Percentiles rank a stretch among this genome's conserved stretches.
Evolutionary conservation across 768 basidiomycete genomes (phyloP).

Genomic region (Kwoniella sp.): DNA sequence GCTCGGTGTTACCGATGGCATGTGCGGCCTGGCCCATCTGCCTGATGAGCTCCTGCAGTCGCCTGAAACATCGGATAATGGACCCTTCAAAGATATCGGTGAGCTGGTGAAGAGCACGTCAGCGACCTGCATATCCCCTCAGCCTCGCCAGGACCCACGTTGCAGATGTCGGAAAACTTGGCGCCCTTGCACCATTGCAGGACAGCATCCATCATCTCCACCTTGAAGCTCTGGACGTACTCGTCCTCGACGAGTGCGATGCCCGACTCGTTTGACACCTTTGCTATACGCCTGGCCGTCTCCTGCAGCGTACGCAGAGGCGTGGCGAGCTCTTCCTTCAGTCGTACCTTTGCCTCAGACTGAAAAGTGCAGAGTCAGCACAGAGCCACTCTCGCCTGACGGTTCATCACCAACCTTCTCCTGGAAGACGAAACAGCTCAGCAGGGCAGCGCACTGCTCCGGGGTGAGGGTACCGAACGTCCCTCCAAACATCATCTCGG

Average conservation of each 20-base stretch:
- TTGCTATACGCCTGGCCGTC: slow-evolving; percentile 89
- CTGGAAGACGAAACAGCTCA: slow-evolving; percentile 95
- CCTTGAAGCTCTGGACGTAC: slow-evolving; percentile 94
- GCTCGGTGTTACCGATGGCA: slow-evolving; percentile 90
- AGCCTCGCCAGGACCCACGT: slow-evolving; percentile 56
- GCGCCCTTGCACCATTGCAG: slow-evolving; percentile 98
- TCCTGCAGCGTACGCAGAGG: slow-evolving; percentile 95
- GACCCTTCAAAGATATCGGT: slow-evolving; percentile 97
- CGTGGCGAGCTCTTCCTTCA: slow-evolving; percentile 88
- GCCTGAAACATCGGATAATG: slow-evolving; percentile 90
- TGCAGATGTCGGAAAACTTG: slow-evolving; percentile 91
- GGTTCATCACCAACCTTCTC: slow-evolving; percentile 67
- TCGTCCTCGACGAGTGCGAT: slow-evolving; percentile 83
- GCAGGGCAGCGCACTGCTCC: slow-evolving; percentile 86
- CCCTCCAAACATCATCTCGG: slow-evolving; percentile 95
- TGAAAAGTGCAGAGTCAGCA: slow-evolving; percentile 2
- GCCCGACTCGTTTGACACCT: slow-evolving; percentile 90
- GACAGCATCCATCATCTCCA: slow-evolving; percentile 97
- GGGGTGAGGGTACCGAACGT: slow-evolving; percentile 85
- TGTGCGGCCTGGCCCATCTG: slow-evolving; percentile 87
- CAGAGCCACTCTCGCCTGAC: neutral
- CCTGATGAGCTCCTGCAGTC: slow-evolving; percentile 85
- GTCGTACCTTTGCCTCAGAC: slow-evolving; percentile 57
- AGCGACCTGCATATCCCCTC: neutral
- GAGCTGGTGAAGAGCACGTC: slow-evolving; percentile 56